Conservation (phyloP, 2,329 filamentous ascomycete species). For the Verticillium tricorpus region DNA sequence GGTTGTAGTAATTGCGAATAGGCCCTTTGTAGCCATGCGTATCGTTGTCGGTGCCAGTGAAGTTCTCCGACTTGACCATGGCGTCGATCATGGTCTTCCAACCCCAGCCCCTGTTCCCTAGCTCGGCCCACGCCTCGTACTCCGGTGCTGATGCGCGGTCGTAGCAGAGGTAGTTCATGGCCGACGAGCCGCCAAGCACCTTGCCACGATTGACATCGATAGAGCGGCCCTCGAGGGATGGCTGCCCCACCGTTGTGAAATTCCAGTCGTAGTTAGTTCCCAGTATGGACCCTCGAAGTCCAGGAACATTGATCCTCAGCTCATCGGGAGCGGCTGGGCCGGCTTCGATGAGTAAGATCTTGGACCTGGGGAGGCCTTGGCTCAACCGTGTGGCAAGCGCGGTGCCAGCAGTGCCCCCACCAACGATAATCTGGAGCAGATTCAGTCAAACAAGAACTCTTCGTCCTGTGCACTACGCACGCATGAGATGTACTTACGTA, state of each 20-base stretch:
- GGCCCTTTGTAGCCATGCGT: slow-evolving; percentile 15
- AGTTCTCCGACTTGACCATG: slow-evolving; percentile 23
- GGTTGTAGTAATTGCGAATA: slow-evolving; percentile 13
- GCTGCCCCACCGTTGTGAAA: slow-evolving; percentile 37
- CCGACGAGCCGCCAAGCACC: slow-evolving; percentile 42
- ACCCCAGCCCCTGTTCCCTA: slow-evolving; percentile 29
- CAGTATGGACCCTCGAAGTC: slow-evolving; percentile 22
- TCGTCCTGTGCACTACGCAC: not conserved
- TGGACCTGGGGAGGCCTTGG: slow-evolving; percentile 20
- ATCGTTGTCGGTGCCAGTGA: slow-evolving; percentile 15
- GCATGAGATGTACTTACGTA: not conserved
- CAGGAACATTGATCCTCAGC: slow-evolving; percentile 25
- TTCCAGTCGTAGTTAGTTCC: slow-evolving; percentile 32
- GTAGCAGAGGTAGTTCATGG: slow-evolving; percentile 39
- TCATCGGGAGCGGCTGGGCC: slow-evolving; percentile 22
- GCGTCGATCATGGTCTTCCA: slow-evolving; percentile 29
- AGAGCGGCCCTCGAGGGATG: slow-evolving; percentile 30
- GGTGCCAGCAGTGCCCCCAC: slow-evolving; percentile 8
- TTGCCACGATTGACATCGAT: slow-evolving; percentile 40
- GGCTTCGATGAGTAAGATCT: slow-evolving; percentile 24
- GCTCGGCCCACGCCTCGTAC: slow-evolving; percentile 31
- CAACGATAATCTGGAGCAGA: slow-evolving; percentile 9
- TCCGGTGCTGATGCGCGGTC: slow-evolving; percentile 29
- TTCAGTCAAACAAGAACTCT: not conserved
- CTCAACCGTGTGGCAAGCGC: slow-evolving; percentile 21